Conservation (phyloP, 1,139 yeast genomes). For the Kodamaea sp. region DNA sequence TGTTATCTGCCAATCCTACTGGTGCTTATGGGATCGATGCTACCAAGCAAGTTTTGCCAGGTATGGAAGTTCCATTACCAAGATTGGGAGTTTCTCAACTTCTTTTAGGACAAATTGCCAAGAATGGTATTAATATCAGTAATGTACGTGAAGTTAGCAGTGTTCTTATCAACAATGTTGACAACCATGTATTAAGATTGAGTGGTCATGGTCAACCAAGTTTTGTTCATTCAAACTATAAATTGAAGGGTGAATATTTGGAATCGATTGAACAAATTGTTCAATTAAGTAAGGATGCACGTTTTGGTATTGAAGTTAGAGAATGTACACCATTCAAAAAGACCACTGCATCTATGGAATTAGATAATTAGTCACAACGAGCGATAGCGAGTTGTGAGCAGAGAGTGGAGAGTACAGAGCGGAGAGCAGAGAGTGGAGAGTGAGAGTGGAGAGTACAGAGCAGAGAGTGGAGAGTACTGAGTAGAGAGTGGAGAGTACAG, state of each 20-base stretch:
- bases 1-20: slow-evolving; percentile 59
- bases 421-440: too few relatives aligned
- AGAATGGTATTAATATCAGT: slow-evolving; percentile 43
- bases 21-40: slow-evolving; percentile 66
- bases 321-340: slow-evolving; percentile 57
- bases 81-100: slow-evolving; percentile 63
- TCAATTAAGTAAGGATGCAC: slow-evolving; percentile 56
- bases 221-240: slow-evolving; percentile 79
- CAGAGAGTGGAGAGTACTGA: too few relatives aligned
- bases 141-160: slow-evolving; percentile 83
- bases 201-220: slow-evolving; percentile 80
- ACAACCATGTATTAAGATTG: slow-evolving; percentile 61
- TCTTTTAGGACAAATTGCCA: slow-evolving; percentile 60
- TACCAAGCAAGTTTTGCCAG: slow-evolving; percentile 63
- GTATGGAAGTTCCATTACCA: slow-evolving; percentile 70
- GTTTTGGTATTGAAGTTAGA: slow-evolving; percentile 63
- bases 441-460: too few relatives aligned
- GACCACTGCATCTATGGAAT: slow-evolving; percentile 24
- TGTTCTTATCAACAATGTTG: slow-evolving; percentile 36
- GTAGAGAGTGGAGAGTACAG: too few relatives aligned
- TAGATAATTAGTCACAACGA: slow-evolving; percentile 31
- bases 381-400: too few relatives aligned
- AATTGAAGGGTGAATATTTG: slow-evolving; percentile 44
- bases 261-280: slow-evolving; percentile 54
- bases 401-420: too few relatives aligned